Conservation (phyloP, 2,329 filamentous ascomycete genomes). For the Simplicillium sp. region DNA sequence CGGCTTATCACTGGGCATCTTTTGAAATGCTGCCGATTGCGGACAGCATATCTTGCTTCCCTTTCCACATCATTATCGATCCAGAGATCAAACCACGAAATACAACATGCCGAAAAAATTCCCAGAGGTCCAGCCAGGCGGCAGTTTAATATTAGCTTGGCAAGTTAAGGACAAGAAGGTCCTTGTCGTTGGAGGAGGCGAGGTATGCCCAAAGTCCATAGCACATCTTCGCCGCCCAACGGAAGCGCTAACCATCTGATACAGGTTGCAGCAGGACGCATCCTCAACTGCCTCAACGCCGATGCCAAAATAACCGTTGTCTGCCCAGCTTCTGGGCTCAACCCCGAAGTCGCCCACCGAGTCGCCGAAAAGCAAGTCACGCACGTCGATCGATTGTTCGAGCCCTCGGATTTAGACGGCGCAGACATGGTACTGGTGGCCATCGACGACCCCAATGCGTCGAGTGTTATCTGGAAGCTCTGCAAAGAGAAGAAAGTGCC, state of each 20-base stretch:
- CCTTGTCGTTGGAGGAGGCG: constrained; percentile 88
- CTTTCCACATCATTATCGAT: too few species aligned
- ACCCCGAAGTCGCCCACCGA: constrained; percentile 79
- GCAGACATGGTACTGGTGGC: constrained; percentile 85
- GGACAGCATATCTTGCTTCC: too few species aligned
- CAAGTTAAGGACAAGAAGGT: constrained; percentile 84
- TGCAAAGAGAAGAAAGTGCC: constrained; percentile 79
- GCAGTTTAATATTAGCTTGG: constrained; percentile 92
- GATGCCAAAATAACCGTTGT: constrained; percentile 85
- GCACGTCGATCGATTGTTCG: constrained; percentile 76
- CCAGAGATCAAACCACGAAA: too few species aligned
- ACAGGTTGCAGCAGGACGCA: constrained; percentile 90
- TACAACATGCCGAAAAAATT: constrained; percentile 39
- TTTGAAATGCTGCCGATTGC: too few species aligned
- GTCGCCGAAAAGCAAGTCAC: constrained; percentile 65
- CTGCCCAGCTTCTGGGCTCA: constrained; percentile 69
- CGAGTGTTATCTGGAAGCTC: constrained; percentile 81
- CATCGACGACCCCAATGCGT: constrained; percentile 88
- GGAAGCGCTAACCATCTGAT: constrained; percentile 7
- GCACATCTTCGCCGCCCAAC: neutral
- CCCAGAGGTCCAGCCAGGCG: constrained; percentile 77
- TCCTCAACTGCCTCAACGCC: constrained; percentile 89
- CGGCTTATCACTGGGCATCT: too few species aligned
- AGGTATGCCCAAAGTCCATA: constrained; percentile 49
- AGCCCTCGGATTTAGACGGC: constrained; percentile 74